Evolutionary conservation across 1,284 basidiomycete species (phyloP).

Genomic region (Ganoderma lingzhi): DNA sequence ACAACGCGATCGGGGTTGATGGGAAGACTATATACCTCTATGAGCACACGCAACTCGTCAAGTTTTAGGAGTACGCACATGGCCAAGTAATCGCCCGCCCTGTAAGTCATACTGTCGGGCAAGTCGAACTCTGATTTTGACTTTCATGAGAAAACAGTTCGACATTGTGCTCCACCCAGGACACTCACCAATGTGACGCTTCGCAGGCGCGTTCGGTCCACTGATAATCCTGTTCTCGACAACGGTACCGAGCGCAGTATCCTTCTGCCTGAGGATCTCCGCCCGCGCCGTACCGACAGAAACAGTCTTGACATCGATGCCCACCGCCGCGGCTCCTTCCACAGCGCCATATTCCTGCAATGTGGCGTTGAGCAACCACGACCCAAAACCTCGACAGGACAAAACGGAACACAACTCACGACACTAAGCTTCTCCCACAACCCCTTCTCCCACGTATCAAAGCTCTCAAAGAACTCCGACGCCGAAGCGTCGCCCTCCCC

Average conservation of each 20-base stretch:
- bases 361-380: background rate
- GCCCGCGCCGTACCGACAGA: constrained; percentile 47
- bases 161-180: too few species aligned
- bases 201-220: constrained; percentile 47
- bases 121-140: constrained; percentile 45
- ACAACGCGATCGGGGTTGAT: constrained; percentile 52
- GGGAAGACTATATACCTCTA: constrained; percentile 43
- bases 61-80: constrained; percentile 42
- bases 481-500: constrained; percentile 54
- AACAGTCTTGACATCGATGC: constrained; percentile 45
- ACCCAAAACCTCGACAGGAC: background rate
- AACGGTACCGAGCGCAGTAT: constrained; percentile 50
- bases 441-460: constrained; percentile 53
- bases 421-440: too few species aligned
- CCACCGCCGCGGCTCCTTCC: constrained; percentile 10
- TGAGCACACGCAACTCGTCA: background rate
- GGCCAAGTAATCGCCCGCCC: constrained; percentile 56
- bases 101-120: constrained; percentile 47
- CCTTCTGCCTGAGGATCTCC: constrained; percentile 48
- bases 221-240: constrained; percentile 53
- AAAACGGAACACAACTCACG: constrained; percentile 27
- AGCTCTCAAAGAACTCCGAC: constrained; percentile 54
- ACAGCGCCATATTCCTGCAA: constrained; percentile 44
- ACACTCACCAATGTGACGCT: constrained; percentile 48
- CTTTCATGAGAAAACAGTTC: background rate